These are phyloP conservation scores for Pseudodiploospora longispora DNA, from an alignment of 2,329 filamentous ascomycete species.

Conservation along the genomic window DNA sequence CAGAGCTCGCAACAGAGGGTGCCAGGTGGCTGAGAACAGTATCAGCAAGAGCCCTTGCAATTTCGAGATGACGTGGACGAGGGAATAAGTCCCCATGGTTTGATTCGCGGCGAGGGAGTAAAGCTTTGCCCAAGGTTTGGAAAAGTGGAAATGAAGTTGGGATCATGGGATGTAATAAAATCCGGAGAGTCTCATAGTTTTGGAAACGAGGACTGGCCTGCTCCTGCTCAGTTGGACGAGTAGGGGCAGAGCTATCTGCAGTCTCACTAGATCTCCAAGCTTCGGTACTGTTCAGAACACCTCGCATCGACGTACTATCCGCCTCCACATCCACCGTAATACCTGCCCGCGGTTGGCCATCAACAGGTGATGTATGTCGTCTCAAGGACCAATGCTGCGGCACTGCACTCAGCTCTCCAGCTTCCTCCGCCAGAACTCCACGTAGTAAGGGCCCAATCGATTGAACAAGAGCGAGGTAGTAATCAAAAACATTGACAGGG, in stretches of 20 bases:
- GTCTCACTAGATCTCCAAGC: constrained; percentile 18
- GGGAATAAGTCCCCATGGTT: constrained; percentile 50
- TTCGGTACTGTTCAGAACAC: constrained; percentile 21
- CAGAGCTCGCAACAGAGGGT: constrained; percentile 31
- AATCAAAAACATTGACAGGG: constrained; percentile 75
- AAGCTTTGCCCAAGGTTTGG: constrained; percentile 72
- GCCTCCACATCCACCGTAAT: constrained; percentile 15
- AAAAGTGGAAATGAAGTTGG: constrained; percentile 78
- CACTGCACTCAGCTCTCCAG: constrained; percentile 63
- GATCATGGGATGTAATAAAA: constrained; percentile 70
- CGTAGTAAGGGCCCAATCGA: constrained; percentile 71
- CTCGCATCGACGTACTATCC: constrained; percentile 24
- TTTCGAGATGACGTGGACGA: constrained; percentile 44
- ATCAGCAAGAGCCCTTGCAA: constrained; percentile 61
- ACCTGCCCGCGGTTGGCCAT: constrained; percentile 11
- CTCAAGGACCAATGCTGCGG: constrained; percentile 56
- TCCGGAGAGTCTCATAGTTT: constrained; percentile 72
- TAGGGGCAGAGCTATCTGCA: constrained; percentile 14
- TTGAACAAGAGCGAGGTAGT: constrained; percentile 66
- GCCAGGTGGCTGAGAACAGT: constrained; percentile 62
- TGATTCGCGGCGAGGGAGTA: constrained; percentile 63
- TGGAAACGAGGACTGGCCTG: constrained; percentile 40
- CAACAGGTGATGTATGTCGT: constrained; percentile 20
- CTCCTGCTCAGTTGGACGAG: constrained; percentile 34
- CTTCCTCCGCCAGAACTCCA: constrained; percentile 78